Conservation (phyloP, 2,329 filamentous ascomycete species). For the Apiospora pterosperma region DNA sequence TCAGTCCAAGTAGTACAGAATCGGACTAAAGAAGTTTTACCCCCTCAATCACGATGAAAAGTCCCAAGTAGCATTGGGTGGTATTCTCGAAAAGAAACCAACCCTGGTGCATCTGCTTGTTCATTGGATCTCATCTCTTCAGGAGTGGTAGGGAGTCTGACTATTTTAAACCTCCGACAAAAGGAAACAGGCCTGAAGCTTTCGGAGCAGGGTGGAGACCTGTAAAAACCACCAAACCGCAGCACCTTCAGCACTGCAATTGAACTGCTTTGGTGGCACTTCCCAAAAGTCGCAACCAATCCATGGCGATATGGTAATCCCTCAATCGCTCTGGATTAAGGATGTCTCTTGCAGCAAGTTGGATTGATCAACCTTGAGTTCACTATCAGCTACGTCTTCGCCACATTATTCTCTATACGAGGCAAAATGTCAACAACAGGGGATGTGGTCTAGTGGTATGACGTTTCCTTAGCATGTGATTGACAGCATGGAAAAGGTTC, state of each 20-base stretch:
- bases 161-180: not conserved
- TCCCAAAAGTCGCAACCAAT: too few relatives aligned
- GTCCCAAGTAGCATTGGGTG: not conserved
- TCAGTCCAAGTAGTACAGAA: too few relatives aligned
- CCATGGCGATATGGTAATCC: too few relatives aligned
- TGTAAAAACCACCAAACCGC: too few relatives aligned
- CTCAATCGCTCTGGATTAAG: too few relatives aligned
- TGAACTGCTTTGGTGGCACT: too few relatives aligned
- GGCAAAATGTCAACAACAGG: not conserved
- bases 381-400: too few relatives aligned
- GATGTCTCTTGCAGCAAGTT: too few relatives aligned
- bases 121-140: not conserved
- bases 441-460: slow-evolving; percentile 9
- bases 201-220: not conserved
- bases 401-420: not conserved
- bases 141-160: too few relatives aligned
- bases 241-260: too few relatives aligned
- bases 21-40: not conserved
- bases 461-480: slow-evolving; percentile 12
- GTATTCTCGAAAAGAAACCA: too few relatives aligned
- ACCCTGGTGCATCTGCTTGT: not conserved
- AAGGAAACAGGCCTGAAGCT: not conserved
- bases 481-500: slow-evolving; percentile 12
- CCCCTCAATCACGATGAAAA: not conserved
- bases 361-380: too few relatives aligned